Evolutionary conservation across 495 filamentous ascomycete genomes (phyloP).

Genomic region (Eremomyces bilateralis): DNA sequence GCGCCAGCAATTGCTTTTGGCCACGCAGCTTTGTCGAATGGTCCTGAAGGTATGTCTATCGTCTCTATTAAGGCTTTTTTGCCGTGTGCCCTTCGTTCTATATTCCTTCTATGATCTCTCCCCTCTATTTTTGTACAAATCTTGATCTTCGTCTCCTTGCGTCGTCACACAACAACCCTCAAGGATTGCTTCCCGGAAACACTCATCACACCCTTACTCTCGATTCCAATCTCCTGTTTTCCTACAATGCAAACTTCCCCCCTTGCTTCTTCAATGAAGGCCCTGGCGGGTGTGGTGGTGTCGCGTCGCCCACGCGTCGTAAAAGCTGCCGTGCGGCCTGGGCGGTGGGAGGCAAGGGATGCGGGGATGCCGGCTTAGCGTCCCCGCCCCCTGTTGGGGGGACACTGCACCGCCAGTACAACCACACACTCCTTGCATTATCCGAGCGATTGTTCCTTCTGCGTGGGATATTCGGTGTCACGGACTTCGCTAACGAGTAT

Average conservation of each 20-base stretch:
- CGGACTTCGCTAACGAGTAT: too few species aligned
- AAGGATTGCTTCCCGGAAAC: background rate
- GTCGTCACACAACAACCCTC: background rate
- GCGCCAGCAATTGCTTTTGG: slow-evolving; percentile 83
- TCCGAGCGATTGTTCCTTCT: background rate
- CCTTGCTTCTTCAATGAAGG: too few species aligned
- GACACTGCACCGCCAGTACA: too few species aligned
- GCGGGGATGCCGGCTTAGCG: background rate
- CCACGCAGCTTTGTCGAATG: slow-evolving; percentile 96
- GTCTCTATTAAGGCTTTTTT: slow-evolving; percentile 1
- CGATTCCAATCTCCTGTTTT: too few species aligned
- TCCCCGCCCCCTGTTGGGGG: background rate
- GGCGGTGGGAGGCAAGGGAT: too few species aligned
- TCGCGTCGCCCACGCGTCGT: too few species aligned
- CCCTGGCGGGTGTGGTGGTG: too few species aligned
- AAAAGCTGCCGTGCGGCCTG: too few species aligned
- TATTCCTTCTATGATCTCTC: slow-evolving; percentile 2
- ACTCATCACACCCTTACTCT: too few species aligned
- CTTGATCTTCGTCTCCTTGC: background rate
- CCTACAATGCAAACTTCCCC: too few species aligned
- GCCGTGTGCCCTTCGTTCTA: slow-evolving; percentile 1
- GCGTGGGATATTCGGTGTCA: slow-evolving; percentile 8
- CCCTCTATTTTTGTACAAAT: background rate
- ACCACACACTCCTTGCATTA: too few species aligned
- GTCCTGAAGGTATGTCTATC: slow-evolving; percentile 70